Conservation (phyloP, 768 basidiomycete species). For the Terana coerulea region DNA sequence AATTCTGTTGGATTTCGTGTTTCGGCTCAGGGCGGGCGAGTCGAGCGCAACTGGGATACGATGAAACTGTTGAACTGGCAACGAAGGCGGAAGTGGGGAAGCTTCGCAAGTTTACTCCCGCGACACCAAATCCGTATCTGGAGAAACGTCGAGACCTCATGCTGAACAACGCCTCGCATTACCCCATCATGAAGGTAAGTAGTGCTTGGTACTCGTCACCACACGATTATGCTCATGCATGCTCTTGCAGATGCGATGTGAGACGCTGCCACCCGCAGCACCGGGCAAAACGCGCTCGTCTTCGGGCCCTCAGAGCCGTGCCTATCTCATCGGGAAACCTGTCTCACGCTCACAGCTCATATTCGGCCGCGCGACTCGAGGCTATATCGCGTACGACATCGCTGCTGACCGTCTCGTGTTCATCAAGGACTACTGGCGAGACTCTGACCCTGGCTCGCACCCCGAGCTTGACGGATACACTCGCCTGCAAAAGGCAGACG, state of each 20-base stretch:
- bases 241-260: background rate
- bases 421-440: slow-evolving; percentile 15
- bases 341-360: background rate
- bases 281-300: background rate
- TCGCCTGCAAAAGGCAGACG: background rate
- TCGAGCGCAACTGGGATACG: background rate
- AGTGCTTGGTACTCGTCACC: background rate
- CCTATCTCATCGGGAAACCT: slow-evolving; percentile 9
- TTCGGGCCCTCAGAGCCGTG: background rate
- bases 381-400: slow-evolving; percentile 7
- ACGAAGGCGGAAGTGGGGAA: background rate
- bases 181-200: background rate
- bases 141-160: slow-evolving; percentile 1
- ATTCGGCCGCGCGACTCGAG: slow-evolving; percentile 8
- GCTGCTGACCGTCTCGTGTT: background rate
- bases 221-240: background rate
- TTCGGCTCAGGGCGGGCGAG: background rate
- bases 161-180: background rate
- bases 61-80: background rate
- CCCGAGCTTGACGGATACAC: slow-evolving; percentile 10
- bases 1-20: background rate
- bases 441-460: background rate
- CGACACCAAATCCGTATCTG: background rate
- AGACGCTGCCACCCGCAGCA: background rate
- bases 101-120: background rate